These are phyloP conservation scores for Penicillium digitatum DNA, from an alignment of 2,329 filamentous ascomycete genomes.

Conservation along the genomic window DNA sequence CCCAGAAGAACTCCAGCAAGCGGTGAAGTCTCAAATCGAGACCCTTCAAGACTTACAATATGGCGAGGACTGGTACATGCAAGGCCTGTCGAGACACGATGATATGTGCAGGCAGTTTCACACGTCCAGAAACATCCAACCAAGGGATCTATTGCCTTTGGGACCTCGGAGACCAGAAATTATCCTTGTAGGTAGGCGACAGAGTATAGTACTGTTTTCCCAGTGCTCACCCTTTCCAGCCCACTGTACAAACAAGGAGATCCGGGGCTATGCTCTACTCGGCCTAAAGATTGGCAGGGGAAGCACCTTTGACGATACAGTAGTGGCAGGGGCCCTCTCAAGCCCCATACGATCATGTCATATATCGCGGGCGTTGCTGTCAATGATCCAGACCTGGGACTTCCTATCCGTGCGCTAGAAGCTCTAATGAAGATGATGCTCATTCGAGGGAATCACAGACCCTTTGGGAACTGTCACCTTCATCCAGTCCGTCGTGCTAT, in stretches of 20 bases:
- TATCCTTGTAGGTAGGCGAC: background rate
- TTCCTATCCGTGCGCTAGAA: background rate
- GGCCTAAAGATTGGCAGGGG: background rate
- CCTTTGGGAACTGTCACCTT: background rate
- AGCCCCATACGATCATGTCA: background rate
- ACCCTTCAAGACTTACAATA: background rate
- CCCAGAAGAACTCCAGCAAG: background rate
- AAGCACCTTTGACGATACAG: background rate
- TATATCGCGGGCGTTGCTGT: background rate
- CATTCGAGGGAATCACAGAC: background rate
- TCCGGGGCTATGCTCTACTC: background rate
- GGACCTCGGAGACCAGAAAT: background rate
- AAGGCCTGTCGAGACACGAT: background rate
- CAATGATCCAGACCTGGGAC: background rate
- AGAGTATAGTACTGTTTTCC: background rate
- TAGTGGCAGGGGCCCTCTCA: background rate
- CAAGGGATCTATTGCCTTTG: background rate
- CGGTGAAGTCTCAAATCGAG: background rate
- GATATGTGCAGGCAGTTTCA: background rate
- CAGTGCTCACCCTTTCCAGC: background rate
- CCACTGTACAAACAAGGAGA: background rate
- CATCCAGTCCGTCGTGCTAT: background rate
- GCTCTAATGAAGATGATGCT: background rate
- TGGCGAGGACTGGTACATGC: background rate
- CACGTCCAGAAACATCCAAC: background rate